Percentiles rank a stretch among this genome's conserved stretches.
These are phyloP conservation scores for Ceratocystis smalleyi DNA, from an alignment of 2,329 filamentous ascomycete genomes.

Conservation along the genomic window DNA sequence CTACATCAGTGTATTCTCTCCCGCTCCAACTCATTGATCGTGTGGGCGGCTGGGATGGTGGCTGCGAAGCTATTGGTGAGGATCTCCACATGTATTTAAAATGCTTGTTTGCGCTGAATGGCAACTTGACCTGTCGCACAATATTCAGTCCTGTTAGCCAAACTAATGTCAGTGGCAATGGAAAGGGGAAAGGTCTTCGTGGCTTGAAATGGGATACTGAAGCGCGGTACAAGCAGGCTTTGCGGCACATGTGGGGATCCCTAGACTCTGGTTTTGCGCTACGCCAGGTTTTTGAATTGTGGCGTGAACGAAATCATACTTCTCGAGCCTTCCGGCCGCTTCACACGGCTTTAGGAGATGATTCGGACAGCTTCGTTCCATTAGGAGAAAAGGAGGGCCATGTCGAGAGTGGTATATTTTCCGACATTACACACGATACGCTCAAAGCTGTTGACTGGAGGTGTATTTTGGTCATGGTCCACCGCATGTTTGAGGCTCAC, in stretches of 20 bases:
- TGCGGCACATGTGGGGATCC: conserved; percentile 63
- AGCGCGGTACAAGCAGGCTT: conserved; percentile 55
- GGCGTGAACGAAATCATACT: conserved; percentile 41
- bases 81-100: conserved; percentile 67
- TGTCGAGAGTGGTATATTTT: conserved; percentile 38
- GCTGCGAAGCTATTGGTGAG: conserved; percentile 56
- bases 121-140: conserved; percentile 48
- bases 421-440: conserved; percentile 37
- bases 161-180: conserved; percentile 51
- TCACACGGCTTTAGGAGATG: conserved; percentile 31
- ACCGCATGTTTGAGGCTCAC: conserved; percentile 59
- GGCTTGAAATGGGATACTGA: conserved; percentile 42
- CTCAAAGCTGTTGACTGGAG: conserved; percentile 38
- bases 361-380: conserved; percentile 33
- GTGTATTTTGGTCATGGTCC: conserved; percentile 42
- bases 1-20: conserved; percentile 59
- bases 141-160: conserved; percentile 56
- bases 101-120: conserved; percentile 60
- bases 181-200: conserved; percentile 34
- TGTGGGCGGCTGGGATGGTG: conserved; percentile 58
- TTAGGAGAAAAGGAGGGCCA: conserved; percentile 29
- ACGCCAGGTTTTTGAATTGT: conserved; percentile 41
- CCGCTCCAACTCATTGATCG: conserved; percentile 50
- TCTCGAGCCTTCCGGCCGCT: conserved; percentile 40
- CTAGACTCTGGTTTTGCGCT: conserved; percentile 53